These are phyloP conservation scores for Aspergillus bertholletiae DNA, from an alignment of 495 filamentous ascomycete genomes.

Conservation along the genomic window DNA sequence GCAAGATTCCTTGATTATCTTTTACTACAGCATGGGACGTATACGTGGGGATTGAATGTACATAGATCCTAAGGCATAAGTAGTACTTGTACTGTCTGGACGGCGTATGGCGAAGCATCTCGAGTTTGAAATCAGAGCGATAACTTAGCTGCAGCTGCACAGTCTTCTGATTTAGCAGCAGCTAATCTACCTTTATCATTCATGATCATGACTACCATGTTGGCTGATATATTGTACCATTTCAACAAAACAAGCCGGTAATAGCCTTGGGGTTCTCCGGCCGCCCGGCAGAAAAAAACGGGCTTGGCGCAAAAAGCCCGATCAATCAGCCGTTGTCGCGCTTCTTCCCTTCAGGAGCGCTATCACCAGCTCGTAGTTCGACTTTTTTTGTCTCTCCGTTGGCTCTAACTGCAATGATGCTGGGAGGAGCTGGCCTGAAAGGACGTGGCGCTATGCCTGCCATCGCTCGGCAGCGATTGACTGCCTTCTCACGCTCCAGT, in stretches of 20 bases:
- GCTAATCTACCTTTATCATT: neutral
- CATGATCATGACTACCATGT: conserved; percentile 7
- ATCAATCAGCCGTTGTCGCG: neutral
- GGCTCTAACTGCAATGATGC: conserved; percentile 26
- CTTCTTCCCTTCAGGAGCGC: neutral
- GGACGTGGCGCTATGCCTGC: conserved; percentile 26
- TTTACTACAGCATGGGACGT: conserved; percentile 5
- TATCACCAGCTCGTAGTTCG: neutral
- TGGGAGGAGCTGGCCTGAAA: conserved; percentile 34
- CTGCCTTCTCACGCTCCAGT: conserved; percentile 28
- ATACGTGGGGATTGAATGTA: conserved; percentile 15
- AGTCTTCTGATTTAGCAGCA: neutral
- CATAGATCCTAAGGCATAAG: conserved; percentile 28
- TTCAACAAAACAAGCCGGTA: neutral
- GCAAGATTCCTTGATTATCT: neutral
- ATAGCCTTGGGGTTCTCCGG: neutral
- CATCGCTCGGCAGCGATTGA: conserved; percentile 32
- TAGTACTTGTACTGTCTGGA: conserved; percentile 7
- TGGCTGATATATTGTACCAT: no score
- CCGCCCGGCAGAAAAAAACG: conserved; percentile 43
- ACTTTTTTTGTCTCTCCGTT: conserved; percentile 7
- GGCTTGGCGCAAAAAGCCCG: conserved; percentile 7
- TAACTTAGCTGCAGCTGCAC: neutral
- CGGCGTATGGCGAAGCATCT: conserved; percentile 30
- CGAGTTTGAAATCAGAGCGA: neutral